Percentiles rank a stretch among this genome's conserved stretches.
Evolutionary conservation across 805 yeast genomes (phyloP).

Genomic region (Pichia thaimueangensis): DNA sequence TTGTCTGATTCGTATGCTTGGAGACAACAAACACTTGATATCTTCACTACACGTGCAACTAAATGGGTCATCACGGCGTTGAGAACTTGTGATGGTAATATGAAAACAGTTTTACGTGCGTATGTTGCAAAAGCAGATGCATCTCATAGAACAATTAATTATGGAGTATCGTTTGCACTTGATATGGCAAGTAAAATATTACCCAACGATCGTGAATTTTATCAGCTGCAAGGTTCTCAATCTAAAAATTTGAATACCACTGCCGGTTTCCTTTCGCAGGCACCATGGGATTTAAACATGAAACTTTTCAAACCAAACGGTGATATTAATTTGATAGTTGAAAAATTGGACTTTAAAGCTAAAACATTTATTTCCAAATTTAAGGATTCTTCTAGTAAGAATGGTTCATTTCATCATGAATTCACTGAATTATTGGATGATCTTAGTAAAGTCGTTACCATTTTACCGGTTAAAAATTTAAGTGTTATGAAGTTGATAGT

Average conservation of each 20-base stretch:
- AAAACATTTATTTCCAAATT: slow-evolving; percentile 7
- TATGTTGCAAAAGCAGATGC: slow-evolving; percentile 48
- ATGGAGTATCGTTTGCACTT: slow-evolving; percentile 85
- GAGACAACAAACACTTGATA: slow-evolving; percentile 61
- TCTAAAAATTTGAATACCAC: slow-evolving; percentile 45
- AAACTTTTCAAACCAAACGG: slow-evolving; percentile 24
- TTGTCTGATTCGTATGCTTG: slow-evolving; percentile 73
- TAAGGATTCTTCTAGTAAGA: not conserved
- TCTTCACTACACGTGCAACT: slow-evolving; percentile 51
- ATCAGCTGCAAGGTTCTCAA: slow-evolving; percentile 32
- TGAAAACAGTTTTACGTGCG: slow-evolving; percentile 70
- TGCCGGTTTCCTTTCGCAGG: slow-evolving; percentile 70
- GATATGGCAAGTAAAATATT: slow-evolving; percentile 75
- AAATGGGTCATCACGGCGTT: slow-evolving; percentile 62
- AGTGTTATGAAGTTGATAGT: slow-evolving; percentile 48
- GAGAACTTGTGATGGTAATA: slow-evolving; percentile 58
- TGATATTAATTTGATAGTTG: slow-evolving; percentile 27
- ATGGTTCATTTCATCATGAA: slow-evolving; percentile 20
- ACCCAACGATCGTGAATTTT: slow-evolving; percentile 60
- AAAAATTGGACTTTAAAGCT: slow-evolving; percentile 12
- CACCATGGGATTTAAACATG: slow-evolving; percentile 50
- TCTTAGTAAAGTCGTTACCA: slow-evolving; percentile 34
- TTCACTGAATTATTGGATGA: slow-evolving; percentile 39
- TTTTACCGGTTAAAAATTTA: slow-evolving; percentile 36
- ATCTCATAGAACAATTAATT: slow-evolving; percentile 39